Percentiles rank a stretch among this genome's conserved stretches.
Evolutionary conservation across 2,329 filamentous ascomycete species (phyloP).

Genomic region (Bipolaris victoriae): DNA sequence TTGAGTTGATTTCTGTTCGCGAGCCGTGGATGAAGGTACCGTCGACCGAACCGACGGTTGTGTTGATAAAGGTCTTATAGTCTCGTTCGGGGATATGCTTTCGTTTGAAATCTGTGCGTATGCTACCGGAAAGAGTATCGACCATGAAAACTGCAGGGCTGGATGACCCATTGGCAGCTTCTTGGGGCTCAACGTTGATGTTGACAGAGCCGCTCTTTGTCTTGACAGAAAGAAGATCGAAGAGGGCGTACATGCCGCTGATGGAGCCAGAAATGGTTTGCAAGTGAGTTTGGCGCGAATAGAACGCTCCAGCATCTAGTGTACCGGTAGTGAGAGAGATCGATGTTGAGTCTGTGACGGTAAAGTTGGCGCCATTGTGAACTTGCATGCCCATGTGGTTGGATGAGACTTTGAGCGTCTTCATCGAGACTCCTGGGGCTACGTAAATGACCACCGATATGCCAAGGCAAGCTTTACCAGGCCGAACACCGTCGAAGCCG

Average conservation of each 20-base stretch:
- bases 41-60: constrained; percentile 46
- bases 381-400: constrained; percentile 49
- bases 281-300: constrained; percentile 50
- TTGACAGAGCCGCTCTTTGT: constrained; percentile 52
- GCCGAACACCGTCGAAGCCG: constrained; percentile 31
- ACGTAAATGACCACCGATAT: constrained; percentile 49
- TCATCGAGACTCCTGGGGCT: constrained; percentile 38
- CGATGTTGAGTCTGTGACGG: constrained; percentile 41
- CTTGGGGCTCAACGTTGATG: constrained; percentile 49
- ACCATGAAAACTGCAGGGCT: constrained; percentile 48
- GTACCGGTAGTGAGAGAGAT: constrained; percentile 46
- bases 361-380: constrained; percentile 39
- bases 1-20: constrained; percentile 43
- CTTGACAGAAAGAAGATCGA: constrained; percentile 49
- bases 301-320: constrained; percentile 41
- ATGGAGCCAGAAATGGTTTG: constrained; percentile 51
- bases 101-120: constrained; percentile 45
- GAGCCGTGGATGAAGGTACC: constrained; percentile 52
- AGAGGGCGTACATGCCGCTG: constrained; percentile 50
- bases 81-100: constrained; percentile 50
- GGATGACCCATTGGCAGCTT: constrained; percentile 34
- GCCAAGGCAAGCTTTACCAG: constrained; percentile 44
- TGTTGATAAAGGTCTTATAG: constrained; percentile 50
- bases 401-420: constrained; percentile 45
- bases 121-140: constrained; percentile 46